phyloP scores from a whole-genome alignment of 441 rosid species.

The Sinapis alba region DNA sequence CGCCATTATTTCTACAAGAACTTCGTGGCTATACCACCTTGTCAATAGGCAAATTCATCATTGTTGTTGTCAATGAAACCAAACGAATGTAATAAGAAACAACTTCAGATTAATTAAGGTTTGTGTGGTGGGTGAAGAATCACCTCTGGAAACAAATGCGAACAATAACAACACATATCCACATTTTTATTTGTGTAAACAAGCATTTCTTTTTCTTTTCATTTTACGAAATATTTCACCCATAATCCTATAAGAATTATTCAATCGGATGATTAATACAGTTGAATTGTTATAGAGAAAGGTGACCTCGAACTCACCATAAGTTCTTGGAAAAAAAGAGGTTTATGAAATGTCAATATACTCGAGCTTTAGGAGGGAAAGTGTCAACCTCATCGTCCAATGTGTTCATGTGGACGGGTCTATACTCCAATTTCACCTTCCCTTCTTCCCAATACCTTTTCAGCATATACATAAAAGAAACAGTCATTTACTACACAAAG shows the following conservation, averaged over 20 bases:
- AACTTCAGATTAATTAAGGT: too few species aligned
- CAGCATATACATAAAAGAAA: neutral
- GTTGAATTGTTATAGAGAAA: neutral
- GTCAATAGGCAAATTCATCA: neutral
- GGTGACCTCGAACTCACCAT: neutral
- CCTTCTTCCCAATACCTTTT: conserved; percentile 74
- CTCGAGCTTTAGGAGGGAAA: conserved; percentile 95
- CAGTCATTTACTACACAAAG: neutral
- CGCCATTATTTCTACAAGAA: neutral
- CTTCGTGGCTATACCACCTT: neutral
- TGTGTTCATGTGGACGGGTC: conserved; percentile 96
- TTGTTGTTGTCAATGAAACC: too few species aligned
- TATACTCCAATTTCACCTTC: conserved; percentile 79
- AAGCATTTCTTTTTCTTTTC: neutral
- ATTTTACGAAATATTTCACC: neutral
- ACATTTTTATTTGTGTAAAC: neutral
- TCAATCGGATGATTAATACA: neutral
- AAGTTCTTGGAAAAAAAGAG: neutral
- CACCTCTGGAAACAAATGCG: neutral
- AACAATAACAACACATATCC: neutral
- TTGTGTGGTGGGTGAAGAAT: neutral
- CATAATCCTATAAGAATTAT: neutral
- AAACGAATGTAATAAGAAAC: too few species aligned
- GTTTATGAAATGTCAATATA: conserved; percentile 50
- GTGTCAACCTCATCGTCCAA: conserved; percentile 77